phyloP scores from a whole-genome alignment of 768 basidiomycete genomes.

The Lyophyllum semitale region DNA sequence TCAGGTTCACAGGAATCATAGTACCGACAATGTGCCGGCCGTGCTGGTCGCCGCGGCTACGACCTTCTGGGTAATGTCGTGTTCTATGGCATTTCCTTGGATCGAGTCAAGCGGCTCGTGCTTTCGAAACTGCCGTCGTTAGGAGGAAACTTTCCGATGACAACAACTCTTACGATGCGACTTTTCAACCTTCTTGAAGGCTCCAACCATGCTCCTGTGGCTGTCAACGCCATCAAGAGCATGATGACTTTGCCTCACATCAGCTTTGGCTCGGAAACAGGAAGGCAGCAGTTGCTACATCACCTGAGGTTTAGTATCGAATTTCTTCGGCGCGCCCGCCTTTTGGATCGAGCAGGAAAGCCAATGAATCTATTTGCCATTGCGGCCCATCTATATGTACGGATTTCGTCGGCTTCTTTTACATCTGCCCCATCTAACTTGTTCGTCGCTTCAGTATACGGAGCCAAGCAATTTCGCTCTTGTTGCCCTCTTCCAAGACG shows the following conservation, averaged over 20 bases:
- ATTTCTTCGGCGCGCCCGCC: conserved; percentile 58
- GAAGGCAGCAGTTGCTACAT: conserved; percentile 59
- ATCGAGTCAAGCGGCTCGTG: conserved; percentile 63
- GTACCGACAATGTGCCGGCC: conserved; percentile 76
- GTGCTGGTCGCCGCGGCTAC: conserved; percentile 72
- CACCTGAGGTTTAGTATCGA: conserved; percentile 73
- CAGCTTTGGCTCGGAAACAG: conserved; percentile 55
- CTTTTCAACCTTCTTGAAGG: conserved; percentile 68
- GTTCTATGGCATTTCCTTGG: conserved; percentile 68
- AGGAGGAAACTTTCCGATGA: conserved; percentile 65
- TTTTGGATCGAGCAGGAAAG: conserved; percentile 54
- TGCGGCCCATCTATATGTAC: conserved; percentile 52
- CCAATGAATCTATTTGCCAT: conserved; percentile 60
- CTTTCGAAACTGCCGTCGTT: conserved; percentile 65
- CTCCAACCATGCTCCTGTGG: conserved; percentile 49
- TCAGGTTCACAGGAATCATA: conserved; percentile 20
- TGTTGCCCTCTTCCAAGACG: conserved; percentile 55
- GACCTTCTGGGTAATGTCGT: conserved; percentile 72
- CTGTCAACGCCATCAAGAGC: conserved; percentile 50
- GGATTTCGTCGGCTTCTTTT: conserved; percentile 12
- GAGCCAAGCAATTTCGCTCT: conserved; percentile 75
- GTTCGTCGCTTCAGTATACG: conserved; percentile 40
- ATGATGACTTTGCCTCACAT: conserved; percentile 61
- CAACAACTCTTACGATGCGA: conserved; percentile 64
- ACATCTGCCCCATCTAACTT: not conserved